Evolutionary conservation across 352 stramenopile species (phyloP), one percentile per base, ranked within the genome.

Genomic region (Globisporangium paddicum): DNA sequence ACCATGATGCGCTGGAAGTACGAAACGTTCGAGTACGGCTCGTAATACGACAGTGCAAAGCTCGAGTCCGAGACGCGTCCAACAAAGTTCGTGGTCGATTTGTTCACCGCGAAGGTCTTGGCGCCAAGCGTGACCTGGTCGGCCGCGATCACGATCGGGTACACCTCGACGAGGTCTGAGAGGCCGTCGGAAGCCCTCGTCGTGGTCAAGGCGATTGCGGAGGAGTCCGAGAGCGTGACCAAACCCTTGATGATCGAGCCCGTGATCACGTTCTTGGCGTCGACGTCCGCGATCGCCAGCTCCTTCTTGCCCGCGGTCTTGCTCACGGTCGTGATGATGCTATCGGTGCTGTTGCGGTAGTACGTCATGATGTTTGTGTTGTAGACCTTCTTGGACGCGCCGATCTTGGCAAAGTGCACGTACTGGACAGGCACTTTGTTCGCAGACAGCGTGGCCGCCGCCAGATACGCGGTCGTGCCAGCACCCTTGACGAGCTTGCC

Each of bases 401-500:
- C 69, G 30, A 86, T 51, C 21, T 69, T 72, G n/a, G 82, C 66
- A 30, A 92, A 85, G 51, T 77, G 74, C 52, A 92, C 76, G 67
- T 75, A 75, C 45, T 66, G 63, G n/a, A 87, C 41, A 41, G 55
- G 69, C 64, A 82, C 71, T 40, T 78, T 70, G 58, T 79, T 71
- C 0, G 66, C 67, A 0, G 76, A 72, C 34, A 92, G 63, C 32
- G 74, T 63, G 30, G 66, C 62, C 2, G 72, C 80, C 2, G 79
- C 66, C 34, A 93, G 55, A 72, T 89, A 93, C 25, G 76, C 80
- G 32, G 80, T 89, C 18, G 82, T 87, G 60, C 82, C 82, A 40
- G 82, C 82, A 14, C 82, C 82, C 8, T 79, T 68, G 34, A 65
- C 62, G 50, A 93, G 61, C 48, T 73, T 62, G 25, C 82, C 82